phyloP scores from a whole-genome alignment of 228 moss, liverwort and hornwort genomes.

The Sphagnum magellanicum region DNA sequence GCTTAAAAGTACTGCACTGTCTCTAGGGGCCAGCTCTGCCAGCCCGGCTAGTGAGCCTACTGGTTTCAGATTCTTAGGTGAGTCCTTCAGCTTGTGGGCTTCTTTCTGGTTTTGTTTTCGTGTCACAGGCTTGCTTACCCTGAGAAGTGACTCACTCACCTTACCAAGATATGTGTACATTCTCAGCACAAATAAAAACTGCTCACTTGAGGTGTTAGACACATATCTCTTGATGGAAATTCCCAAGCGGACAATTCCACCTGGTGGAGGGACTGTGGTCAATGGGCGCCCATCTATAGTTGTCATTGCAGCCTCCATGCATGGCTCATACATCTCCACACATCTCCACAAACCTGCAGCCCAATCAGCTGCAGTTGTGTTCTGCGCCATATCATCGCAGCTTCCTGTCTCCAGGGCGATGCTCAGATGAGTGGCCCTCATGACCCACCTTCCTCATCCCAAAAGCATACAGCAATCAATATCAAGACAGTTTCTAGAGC shows the following conservation, averaged over 20 bases:
- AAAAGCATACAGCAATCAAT: not conserved
- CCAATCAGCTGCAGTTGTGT: slow-evolving; percentile 66
- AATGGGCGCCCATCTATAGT: slow-evolving; percentile 78
- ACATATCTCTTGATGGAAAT: slow-evolving; percentile 76
- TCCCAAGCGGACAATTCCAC: slow-evolving; percentile 84
- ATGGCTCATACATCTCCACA: slow-evolving; percentile 90
- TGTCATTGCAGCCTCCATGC: slow-evolving; percentile 92
- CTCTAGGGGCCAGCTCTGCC: slow-evolving; percentile 70
- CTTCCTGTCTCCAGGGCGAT: slow-evolving; percentile 87
- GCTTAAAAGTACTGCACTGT: slow-evolving; percentile 75
- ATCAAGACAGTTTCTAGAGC: not conserved
- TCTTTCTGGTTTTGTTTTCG: slow-evolving; percentile 20
- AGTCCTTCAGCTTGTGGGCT: slow-evolving; percentile 13
- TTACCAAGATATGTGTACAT: slow-evolving; percentile 88
- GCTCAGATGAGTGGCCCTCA: slow-evolving; percentile 80
- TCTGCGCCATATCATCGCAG: slow-evolving; percentile 72
- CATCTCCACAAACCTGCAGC: slow-evolving; percentile 97
- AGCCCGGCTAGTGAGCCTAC: slow-evolving; percentile 53
- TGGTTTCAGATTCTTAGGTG: slow-evolving; percentile 30
- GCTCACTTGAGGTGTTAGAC: slow-evolving; percentile 92
- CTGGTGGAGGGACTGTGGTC: slow-evolving; percentile 56
- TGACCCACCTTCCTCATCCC: slow-evolving; percentile 62
- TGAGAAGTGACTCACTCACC: slow-evolving; percentile 74
- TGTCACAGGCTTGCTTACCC: slow-evolving; percentile 70
- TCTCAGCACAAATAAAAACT: slow-evolving; percentile 86